Percentiles rank a stretch among this genome's conserved stretches.
These are phyloP conservation scores for Fusarium guadeloupense DNA, from an alignment of 2,329 filamentous ascomycete species.

Conservation along the genomic window DNA sequence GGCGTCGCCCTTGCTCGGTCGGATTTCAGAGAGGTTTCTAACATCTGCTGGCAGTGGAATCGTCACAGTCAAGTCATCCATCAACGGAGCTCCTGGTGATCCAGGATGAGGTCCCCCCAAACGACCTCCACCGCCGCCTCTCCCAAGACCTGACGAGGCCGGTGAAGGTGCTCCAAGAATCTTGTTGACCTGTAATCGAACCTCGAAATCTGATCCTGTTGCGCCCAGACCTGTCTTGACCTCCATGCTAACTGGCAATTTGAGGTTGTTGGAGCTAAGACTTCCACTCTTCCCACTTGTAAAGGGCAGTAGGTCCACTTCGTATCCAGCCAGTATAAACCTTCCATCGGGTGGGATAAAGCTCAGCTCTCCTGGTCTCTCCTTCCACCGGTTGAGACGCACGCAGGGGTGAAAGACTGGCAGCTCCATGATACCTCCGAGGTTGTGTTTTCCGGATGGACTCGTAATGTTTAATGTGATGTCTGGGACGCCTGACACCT, in stretches of 20 bases:
- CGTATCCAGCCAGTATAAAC: slow-evolving; percentile 93
- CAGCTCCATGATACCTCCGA: slow-evolving; percentile 79
- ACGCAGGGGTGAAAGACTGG: slow-evolving; percentile 98
- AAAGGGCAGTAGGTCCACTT: slow-evolving; percentile 86
- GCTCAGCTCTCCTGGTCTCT: slow-evolving; percentile 88
- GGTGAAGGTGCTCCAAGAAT: slow-evolving; percentile 61
- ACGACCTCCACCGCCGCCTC: slow-evolving; percentile 54
- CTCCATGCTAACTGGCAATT: slow-evolving; percentile 83
- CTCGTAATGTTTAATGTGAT: slow-evolving; percentile 82
- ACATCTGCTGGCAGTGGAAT: slow-evolving; percentile 83
- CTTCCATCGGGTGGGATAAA: slow-evolving; percentile 95
- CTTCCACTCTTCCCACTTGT: slow-evolving; percentile 65
- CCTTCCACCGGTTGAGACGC: slow-evolving; percentile 86
- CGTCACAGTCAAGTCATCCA: slow-evolving; percentile 82
- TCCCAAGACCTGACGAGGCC: slow-evolving; percentile 49
- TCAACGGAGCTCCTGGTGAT: slow-evolving; percentile 64
- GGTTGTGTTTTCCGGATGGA: slow-evolving; percentile 80
- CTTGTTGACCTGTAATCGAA: slow-evolving; percentile 76
- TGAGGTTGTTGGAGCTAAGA: slow-evolving; percentile 70
- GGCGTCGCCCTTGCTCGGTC: slow-evolving; percentile 83
- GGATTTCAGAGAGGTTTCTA: slow-evolving; percentile 83
- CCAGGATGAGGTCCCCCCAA: slow-evolving; percentile 58
- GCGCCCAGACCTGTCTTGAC: slow-evolving; percentile 82
- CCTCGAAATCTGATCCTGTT: slow-evolving; percentile 86
- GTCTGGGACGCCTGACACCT: slow-evolving; percentile 94